phyloP scores from a whole-genome alignment of 352 stramenopile genomes.

The Phytophthora cactorum region DNA sequence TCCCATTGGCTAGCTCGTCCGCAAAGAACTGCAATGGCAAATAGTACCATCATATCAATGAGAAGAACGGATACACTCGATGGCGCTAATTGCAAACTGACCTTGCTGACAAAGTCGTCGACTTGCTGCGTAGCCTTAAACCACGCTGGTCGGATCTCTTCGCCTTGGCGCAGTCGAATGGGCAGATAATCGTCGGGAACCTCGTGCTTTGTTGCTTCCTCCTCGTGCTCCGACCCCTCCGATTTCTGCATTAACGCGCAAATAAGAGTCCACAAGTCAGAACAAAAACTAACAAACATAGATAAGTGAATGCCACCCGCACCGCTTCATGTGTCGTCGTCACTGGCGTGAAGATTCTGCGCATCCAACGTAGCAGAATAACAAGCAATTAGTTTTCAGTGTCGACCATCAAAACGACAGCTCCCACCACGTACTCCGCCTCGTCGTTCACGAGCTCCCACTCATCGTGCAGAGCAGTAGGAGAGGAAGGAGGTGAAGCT shows the following conservation, averaged over 20 bases:
- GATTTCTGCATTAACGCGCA: constrained; percentile 17
- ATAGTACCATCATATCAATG: not conserved
- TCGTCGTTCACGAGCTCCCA: constrained; percentile 78
- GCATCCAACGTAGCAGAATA: constrained; percentile 19
- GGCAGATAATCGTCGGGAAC: constrained; percentile 55
- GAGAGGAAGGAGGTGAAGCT: constrained; percentile 23
- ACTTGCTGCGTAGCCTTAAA: constrained; percentile 75
- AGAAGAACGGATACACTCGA: not conserved
- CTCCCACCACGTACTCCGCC: constrained; percentile 52
- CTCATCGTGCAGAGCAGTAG: constrained; percentile 49
- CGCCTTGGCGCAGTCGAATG: constrained; percentile 66
- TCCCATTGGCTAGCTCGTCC: constrained; percentile 51
- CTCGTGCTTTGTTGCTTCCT: constrained; percentile 14
- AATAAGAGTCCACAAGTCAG: constrained; percentile 10
- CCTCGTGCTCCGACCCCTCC: constrained; percentile 17
- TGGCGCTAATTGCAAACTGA: not conserved
- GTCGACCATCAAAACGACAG: constrained; percentile 12
- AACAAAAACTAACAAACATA: not conserved
- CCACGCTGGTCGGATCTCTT: constrained; percentile 58
- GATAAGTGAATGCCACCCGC: not conserved
- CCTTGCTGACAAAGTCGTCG: constrained; percentile 63
- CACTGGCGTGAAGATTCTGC: constrained; percentile 54
- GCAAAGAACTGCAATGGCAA: constrained; percentile 63
- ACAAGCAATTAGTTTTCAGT: constrained; percentile 1
- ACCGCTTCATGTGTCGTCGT: constrained; percentile 29